Conservation (phyloP, 2,329 filamentous ascomycete genomes). For the Chaetomiaceae sp. region DNA sequence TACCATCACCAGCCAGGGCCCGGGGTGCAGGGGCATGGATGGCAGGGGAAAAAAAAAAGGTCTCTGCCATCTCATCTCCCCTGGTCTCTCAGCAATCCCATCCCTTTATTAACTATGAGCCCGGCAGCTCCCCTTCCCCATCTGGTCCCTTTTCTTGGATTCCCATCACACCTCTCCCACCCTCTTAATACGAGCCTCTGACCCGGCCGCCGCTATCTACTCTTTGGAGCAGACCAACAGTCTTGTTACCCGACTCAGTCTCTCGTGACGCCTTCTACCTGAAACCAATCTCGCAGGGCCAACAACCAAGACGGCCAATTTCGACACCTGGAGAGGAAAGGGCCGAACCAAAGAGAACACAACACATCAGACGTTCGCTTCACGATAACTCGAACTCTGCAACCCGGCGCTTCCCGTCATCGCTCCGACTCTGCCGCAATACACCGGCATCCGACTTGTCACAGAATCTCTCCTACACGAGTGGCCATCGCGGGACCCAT, state of each 20-base stretch:
- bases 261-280: slow-evolving; percentile 8
- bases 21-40: slow-evolving; percentile 10
- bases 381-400: no score
- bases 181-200: not conserved
- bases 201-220: slow-evolving; percentile 3
- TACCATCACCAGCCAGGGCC: slow-evolving; percentile 18
- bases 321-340: slow-evolving; percentile 5
- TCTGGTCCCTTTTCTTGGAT: slow-evolving; percentile 22
- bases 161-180: slow-evolving; percentile 19
- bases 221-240: not conserved
- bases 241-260: not conserved
- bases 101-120: slow-evolving; percentile 25
- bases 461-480: not conserved
- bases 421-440: slow-evolving; percentile 20
- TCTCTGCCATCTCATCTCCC: slow-evolving; percentile 14
- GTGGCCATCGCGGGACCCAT: slow-evolving; percentile 21
- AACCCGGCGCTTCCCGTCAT: not conserved
- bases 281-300: slow-evolving; percentile 13
- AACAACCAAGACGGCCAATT: slow-evolving; percentile 7
- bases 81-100: slow-evolving; percentile 19
- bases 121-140: slow-evolving; percentile 21
- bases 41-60: slow-evolving; percentile 19
- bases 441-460: slow-evolving; percentile 8
- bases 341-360: not conserved
- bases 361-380: no score